Evolutionary conservation across 371 early-diverging fungal genomes (phyloP), one percentile per base, ranked within the genome.

Genomic region (Mortierella sp.): DNA sequence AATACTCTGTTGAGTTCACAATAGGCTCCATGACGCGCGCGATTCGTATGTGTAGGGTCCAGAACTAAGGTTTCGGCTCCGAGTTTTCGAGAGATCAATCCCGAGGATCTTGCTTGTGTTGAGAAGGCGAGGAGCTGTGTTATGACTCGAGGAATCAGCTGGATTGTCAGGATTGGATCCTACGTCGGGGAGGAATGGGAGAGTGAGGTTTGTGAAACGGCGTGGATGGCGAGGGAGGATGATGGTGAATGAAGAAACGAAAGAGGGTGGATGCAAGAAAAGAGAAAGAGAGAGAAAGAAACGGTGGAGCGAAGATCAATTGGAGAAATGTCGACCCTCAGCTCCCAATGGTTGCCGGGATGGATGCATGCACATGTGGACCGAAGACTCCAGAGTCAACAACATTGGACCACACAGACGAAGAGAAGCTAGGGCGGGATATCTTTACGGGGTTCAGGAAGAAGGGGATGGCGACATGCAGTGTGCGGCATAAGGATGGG

Each of bases 11-110:
- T 12, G 71, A 59, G 22, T 58, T 70, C 44, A 60, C 56, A 12
- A 64, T 28, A n/a, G 65, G 71, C 1, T 71, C 71, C 70, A 69
- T 63, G 8, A n/a, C 19, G 24, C 34, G 34, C n/a, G n/a, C n/a
- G n/a, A n/a, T n/a, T 46, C 6, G 34, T 44, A 28, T 21, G 19
- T 44, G 6, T 25, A 27, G 25, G 39, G 19, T 43, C 24, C 43
- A 9, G 14, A 21, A n/a, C n/a, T n/a, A n/a, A n/a, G n/a, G n/a
- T n/a, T n/a, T n/a, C n/a, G n/a, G n/a, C n/a, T n/a, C n/a, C n/a
- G n/a, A n/a, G n/a, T n/a, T n/a, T n/a, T n/a, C n/a, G n/a, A n/a
- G n/a, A n/a, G n/a, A n/a, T n/a, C n/a, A n/a, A n/a, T n/a, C n/a
- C n/a, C n/a, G n/a, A n/a, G n/a, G n/a, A n/a, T n/a, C n/a, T n/a